Conservation (phyloP, 495 filamentous ascomycete genomes). For the Tuber microsphaerosporum region DNA sequence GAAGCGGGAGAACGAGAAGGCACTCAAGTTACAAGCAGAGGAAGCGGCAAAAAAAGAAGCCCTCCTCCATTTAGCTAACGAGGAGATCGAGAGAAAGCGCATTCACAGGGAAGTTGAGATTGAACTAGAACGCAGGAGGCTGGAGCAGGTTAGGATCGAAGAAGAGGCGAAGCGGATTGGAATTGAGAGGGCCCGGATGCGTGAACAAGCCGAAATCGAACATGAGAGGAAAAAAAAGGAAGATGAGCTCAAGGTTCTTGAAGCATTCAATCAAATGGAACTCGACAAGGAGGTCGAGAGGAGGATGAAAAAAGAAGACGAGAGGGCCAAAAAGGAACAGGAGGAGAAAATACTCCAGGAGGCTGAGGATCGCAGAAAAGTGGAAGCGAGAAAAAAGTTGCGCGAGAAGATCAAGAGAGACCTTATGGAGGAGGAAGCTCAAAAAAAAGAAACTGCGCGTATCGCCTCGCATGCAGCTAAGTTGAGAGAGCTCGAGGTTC, state of each 20-base stretch:
- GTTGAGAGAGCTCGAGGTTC: constrained; percentile 22
- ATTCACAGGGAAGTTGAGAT: constrained; percentile 25
- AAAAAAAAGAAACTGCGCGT: constrained; percentile 18
- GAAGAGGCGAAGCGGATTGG: constrained; percentile 18
- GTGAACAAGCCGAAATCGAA: constrained; percentile 19
- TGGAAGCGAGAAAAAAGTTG: constrained; percentile 18
- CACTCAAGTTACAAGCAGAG: constrained; percentile 13
- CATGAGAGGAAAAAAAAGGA: constrained; percentile 20
- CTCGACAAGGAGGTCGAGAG: constrained; percentile 18
- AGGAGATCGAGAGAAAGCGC: constrained; percentile 23
- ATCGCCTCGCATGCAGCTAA: constrained; percentile 14
- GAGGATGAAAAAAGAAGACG: constrained; percentile 18
- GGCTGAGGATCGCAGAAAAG: constrained; percentile 20
- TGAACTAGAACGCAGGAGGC: constrained; percentile 19
- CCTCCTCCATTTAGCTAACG: constrained; percentile 11
- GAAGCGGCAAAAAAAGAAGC: constrained; percentile 12
- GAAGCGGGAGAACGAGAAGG: constrained; percentile 10
- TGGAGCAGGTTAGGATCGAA: constrained; percentile 19
- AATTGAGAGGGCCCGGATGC: constrained; percentile 16
- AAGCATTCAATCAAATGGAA: constrained; percentile 13
- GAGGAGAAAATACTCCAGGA: constrained; percentile 27
- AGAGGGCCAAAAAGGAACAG: background rate
- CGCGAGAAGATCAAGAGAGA: constrained; percentile 32
- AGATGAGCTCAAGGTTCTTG: constrained; percentile 11
- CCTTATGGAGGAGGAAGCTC: constrained; percentile 29